Conservation (phyloP, 495 filamentous ascomycete genomes). For the Hyaloscypha bicolor region DNA sequence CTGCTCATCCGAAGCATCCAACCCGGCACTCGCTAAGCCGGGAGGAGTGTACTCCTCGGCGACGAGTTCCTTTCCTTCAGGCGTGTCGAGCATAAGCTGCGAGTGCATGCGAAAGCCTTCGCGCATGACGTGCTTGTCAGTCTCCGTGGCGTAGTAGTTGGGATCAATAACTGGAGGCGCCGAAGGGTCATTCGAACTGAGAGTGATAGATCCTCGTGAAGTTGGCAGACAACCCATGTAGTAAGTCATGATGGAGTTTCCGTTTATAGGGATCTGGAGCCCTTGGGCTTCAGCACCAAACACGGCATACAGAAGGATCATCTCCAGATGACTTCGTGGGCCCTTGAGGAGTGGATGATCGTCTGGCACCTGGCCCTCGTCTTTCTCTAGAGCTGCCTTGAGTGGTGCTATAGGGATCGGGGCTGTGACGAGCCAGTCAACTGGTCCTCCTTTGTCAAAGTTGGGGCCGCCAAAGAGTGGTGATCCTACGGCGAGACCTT, state of each 20-base stretch:
- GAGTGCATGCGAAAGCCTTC: conserved; percentile 43
- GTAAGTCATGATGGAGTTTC: conserved; percentile 13
- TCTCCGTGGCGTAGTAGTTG: conserved; percentile 42
- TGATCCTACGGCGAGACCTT: conserved; percentile 37
- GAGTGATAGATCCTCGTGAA: conserved; percentile 45
- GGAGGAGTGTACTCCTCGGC: conserved; percentile 44
- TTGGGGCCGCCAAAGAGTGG: conserved; percentile 35
- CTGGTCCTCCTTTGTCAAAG: conserved; percentile 37
- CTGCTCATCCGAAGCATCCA: conserved; percentile 40
- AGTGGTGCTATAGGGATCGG: conserved; percentile 27
- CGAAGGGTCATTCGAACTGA: conserved; percentile 37
- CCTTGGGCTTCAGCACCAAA: not conserved
- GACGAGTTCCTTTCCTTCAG: conserved; percentile 48
- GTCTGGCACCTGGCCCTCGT: conserved; percentile 31
- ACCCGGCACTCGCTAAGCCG: conserved; percentile 46
- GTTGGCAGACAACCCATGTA: conserved; percentile 35
- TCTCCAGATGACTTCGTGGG: conserved; percentile 3
- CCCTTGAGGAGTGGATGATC: conserved; percentile 41
- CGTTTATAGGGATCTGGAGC: not conserved
- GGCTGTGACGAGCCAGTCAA: conserved; percentile 33
- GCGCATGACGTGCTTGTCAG: conserved; percentile 46
- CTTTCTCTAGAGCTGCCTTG: conserved; percentile 36
- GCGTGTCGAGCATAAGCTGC: conserved; percentile 46
- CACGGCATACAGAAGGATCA: not conserved
- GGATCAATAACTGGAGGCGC: conserved; percentile 50